Conservation (phyloP, 2,329 filamentous ascomycete genomes). For the Fusarium virguliforme region DNA sequence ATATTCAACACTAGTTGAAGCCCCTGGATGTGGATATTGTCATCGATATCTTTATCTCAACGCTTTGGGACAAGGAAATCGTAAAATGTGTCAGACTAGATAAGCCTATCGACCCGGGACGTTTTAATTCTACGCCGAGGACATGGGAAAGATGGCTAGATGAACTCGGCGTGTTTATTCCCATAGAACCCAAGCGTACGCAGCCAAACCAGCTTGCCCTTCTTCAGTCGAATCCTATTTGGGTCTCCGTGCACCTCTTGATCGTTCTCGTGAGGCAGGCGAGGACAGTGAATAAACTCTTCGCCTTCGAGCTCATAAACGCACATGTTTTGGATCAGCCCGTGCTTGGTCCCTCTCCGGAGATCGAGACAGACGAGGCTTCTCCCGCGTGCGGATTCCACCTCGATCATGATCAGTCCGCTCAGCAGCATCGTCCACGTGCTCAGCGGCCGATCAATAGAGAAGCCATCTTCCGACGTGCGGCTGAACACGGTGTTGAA, state of each 20-base stretch:
- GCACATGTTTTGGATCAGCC: background rate
- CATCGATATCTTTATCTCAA: too few species aligned
- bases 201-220: background rate
- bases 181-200: background rate
- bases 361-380: background rate
- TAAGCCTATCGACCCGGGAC: too few species aligned
- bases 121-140: too few species aligned
- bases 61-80: too few species aligned
- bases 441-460: slow-evolving; percentile 7
- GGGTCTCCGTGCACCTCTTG: background rate
- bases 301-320: rapidly evolving
- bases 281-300: background rate
- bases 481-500: background rate
- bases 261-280: background rate
- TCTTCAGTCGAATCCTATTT: background rate
- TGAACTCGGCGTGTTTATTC: background rate
- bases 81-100: too few species aligned
- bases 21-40: too few species aligned
- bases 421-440: background rate
- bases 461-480: background rate
- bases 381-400: background rate
- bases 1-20: too few species aligned
- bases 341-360: background rate
- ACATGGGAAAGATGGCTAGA: background rate
- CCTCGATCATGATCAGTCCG: background rate